These are phyloP conservation scores for Triangularia verruculosa DNA, from an alignment of 2,329 filamentous ascomycete genomes.

Conservation along the genomic window DNA sequence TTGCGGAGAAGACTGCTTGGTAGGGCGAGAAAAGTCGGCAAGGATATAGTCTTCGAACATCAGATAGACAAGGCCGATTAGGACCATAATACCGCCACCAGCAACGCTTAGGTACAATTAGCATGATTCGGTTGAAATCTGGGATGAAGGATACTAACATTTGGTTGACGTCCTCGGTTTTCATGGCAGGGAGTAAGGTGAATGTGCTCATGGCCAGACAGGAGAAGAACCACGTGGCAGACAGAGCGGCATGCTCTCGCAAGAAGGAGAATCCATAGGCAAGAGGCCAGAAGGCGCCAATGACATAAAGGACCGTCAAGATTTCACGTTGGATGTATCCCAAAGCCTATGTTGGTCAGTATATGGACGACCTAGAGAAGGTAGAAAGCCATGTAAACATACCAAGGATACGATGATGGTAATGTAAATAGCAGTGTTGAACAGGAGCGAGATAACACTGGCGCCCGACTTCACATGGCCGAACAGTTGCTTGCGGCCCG, in stretches of 20 bases:
- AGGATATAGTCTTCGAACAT: conserved; percentile 67
- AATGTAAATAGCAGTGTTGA: conserved; percentile 67
- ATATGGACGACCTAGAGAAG: background rate
- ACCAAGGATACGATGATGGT: conserved; percentile 76
- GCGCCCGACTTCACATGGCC: conserved; percentile 61
- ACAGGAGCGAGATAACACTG: conserved; percentile 54
- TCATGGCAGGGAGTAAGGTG: conserved; percentile 82
- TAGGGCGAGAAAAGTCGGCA: conserved; percentile 40
- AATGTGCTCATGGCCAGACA: conserved; percentile 86
- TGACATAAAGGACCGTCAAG: conserved; percentile 73
- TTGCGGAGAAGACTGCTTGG: conserved; percentile 24
- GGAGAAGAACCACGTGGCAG: conserved; percentile 68
- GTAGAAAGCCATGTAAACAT: conserved; percentile 32
- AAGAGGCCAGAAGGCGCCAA: conserved; percentile 75
- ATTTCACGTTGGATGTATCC: conserved; percentile 91
- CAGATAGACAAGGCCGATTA: conserved; percentile 74
- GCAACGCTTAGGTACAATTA: conserved; percentile 51
- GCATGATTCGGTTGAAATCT: conserved; percentile 7
- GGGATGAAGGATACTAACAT: conserved; percentile 56
- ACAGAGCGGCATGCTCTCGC: conserved; percentile 59
- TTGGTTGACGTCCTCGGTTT: conserved; percentile 70
- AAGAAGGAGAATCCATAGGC: conserved; percentile 73
- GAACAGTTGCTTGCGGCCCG: conserved; percentile 67
- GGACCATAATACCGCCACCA: conserved; percentile 75
- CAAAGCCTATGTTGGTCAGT: conserved; percentile 61